Conservation (phyloP, 208 protist species). For the Trypanosoma boissoni region DNA sequence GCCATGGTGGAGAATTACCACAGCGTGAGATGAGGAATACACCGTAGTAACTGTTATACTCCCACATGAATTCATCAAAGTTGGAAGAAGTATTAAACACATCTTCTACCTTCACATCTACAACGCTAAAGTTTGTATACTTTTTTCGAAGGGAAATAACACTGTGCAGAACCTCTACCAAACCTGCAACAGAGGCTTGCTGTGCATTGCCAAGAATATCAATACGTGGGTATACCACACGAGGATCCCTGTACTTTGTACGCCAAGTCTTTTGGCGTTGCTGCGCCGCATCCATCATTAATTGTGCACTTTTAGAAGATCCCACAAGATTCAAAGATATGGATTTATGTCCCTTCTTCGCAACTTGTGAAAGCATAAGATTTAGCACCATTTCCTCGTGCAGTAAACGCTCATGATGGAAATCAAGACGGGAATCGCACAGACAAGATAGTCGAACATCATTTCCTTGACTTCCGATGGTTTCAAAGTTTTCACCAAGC, state of each 20-base stretch:
- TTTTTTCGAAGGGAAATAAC: conserved; percentile 69
- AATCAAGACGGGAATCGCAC: conserved; percentile 83
- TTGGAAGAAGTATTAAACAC: conserved; percentile 71
- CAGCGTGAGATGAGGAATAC: conserved; percentile 74
- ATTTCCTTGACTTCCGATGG: conserved; percentile 38
- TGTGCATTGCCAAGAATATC: conserved; percentile 43
- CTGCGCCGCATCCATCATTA: conserved; percentile 46
- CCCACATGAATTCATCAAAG: conserved; percentile 81
- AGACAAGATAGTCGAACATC: conserved; percentile 65
- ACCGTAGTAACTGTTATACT: conserved; percentile 90
- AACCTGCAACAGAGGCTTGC: conserved; percentile 25
- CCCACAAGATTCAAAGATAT: conserved; percentile 10
- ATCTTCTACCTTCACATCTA: conserved; percentile 76
- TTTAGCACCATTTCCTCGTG: conserved; percentile 86
- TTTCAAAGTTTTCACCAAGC: conserved; percentile 65
- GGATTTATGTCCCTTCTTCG: conserved; percentile 38
- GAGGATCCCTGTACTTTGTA: conserved; percentile 75
- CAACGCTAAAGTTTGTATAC: conserved; percentile 52
- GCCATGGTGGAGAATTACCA: conserved; percentile 74
- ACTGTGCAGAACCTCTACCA: conserved; percentile 58
- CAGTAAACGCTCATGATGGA: conserved; percentile 65
- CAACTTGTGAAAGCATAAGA: conserved; percentile 50
- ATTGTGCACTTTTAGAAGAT: conserved; percentile 7
- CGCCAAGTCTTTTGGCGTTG: conserved; percentile 40
- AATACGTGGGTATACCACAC: conserved; percentile 79